Base-by-base conservation (phyloP, 2,329 filamentous ascomycete species). In the Bretziella fagacearum region DNA sequence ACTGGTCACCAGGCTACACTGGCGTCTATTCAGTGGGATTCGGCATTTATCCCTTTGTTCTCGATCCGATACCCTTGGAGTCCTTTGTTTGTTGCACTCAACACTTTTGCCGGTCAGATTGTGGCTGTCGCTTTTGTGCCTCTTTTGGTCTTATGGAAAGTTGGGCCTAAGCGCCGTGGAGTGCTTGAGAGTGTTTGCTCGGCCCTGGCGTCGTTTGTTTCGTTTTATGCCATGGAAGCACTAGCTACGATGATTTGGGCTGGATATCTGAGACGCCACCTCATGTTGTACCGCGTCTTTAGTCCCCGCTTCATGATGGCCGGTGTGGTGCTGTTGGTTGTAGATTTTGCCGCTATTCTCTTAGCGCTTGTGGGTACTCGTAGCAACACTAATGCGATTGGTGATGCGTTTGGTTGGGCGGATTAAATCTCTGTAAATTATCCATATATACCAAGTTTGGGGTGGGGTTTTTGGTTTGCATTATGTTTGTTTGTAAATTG, bases 281-380 rank as follows among this genome's bases (percentile, higher is more conserved):
- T 98, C 53, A 98, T 98, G 91, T 71, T 98, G 25, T 98, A 91
- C 64, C 74, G 91, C 35, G 85, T 98, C 36, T 98, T 98, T 58
- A 80, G 74, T 63, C 91, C 91, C 40, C 68, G 89, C 23, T 98
- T 89, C 65, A 84, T 98, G 81, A 73, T 84, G 59, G 85, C 81
- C 0, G 79, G 77, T 0, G 63, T 73, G 3, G 71, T 81, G 43
- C 60, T 96, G 50, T 57, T 89, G 13, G 69, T 87, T 22, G 78
- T 93, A 7, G 89, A 96, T 57, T 53, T 93, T 3, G 70, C 91
- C 2, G 72, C 73, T 1, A 70, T 91, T 6, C 52, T 79, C 11
- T 69, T 94, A 13, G 75, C 78, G n/a, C 60, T 95, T 48, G 65
- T 75, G 23, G 86, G 84, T 1, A 71, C 85, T 46, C 69, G 87